Evolutionary conservation across 495 filamentous ascomycete species (phyloP).

Genomic region (Bathelium albidoporum): DNA sequence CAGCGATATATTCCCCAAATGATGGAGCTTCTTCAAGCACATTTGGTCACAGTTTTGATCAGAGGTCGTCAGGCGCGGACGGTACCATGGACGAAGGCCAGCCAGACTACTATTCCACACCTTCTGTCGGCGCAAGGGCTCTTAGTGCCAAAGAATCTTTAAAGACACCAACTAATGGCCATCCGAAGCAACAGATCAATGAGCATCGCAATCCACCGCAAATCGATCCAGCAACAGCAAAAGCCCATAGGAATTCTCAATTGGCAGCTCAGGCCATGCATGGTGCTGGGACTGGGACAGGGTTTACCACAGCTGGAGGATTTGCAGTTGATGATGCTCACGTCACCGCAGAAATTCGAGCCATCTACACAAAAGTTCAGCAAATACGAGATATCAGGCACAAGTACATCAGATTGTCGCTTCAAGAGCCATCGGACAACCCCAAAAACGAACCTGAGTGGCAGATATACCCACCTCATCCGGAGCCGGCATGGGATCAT

Average conservation of each 20-base stretch:
- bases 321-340: conserved; percentile 52
- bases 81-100: neutral
- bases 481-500: conserved; percentile 80
- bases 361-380: conserved; percentile 81
- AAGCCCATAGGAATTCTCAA: conserved; percentile 34
- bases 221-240: conserved; percentile 39
- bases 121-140: neutral
- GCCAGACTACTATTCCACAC: neutral
- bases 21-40: neutral
- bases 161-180: neutral
- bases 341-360: conserved; percentile 68
- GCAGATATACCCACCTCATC: conserved; percentile 83
- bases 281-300: conserved; percentile 42
- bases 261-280: conserved; percentile 41
- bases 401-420: conserved; percentile 80
- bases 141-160: neutral
- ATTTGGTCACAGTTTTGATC: neutral
- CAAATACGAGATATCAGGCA: conserved; percentile 72
- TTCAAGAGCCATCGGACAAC: conserved; percentile 70
- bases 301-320: conserved; percentile 33
- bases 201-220: neutral
- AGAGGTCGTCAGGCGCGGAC: neutral
- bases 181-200: neutral
- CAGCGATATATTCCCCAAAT: neutral
- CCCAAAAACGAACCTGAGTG: conserved; percentile 76